Evolutionary conservation across 2,329 filamentous ascomycete species (phyloP), one percentile per base, ranked within the genome.

Genomic region (Moelleriella libera): DNA sequence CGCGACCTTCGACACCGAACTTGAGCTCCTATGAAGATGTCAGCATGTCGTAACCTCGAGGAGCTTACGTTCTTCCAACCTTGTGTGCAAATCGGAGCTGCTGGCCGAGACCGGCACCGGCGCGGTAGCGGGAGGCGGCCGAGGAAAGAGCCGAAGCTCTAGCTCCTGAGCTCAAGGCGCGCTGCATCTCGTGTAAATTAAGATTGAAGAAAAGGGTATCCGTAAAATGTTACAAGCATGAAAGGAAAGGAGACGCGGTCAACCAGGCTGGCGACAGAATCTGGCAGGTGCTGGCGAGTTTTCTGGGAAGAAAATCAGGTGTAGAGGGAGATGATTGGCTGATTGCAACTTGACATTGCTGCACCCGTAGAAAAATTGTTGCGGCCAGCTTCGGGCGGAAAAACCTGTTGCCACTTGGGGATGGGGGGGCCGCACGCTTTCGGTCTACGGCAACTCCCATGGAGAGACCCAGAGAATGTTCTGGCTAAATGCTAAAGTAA

Each of bases 31-130:
- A 55, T 10, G 3, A 49, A 57, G 68, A 47, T 44, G 30, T 45
- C 7, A 37, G n/a, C 30, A 45, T 9, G 12, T 11, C 12, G n/a
- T 14, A 6, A 42, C 10, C 2, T 14, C 5, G n/a, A 28, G 32
- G 8, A 37, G 32, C 32, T 2, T 37, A 12, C 12, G 40, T 41
- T 43, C 39, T 14, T 28, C 53, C 61, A 52, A 94, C 88, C 87
- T 97, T 97, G 80, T 97, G 90, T 57, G 90, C 88, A 67, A 94
- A 98, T 66, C 92, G 81, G 68, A 94, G 80, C 74, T 97, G 90
- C 69, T 94, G 88, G 58, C 87, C 74, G 60, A 87, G 68, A 59
- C 78, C 76, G 60, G 77, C 68, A 61, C 72, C 70, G 51, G 81
- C 72, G 60, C 82, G 80, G 66, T 82, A 74, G 64, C 77, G 79